Conservation (phyloP, 192 early-diverging fungal species). For the Thamnidium elegans region DNA sequence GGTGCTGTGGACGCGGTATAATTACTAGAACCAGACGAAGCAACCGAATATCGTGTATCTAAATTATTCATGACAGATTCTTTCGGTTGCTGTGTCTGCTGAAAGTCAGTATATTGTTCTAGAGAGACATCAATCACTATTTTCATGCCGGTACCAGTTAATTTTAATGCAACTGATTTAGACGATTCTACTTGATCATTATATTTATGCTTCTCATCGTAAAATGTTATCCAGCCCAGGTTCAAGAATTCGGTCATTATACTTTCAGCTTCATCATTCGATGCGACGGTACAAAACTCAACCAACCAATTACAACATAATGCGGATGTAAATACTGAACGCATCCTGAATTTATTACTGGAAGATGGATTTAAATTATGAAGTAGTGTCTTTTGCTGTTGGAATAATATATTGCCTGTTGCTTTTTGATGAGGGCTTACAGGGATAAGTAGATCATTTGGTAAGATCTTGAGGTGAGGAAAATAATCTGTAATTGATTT, state of each 20-base stretch:
- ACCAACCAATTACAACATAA: slow-evolving; percentile 46
- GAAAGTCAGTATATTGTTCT: not conserved
- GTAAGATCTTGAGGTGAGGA: not conserved
- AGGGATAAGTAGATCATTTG: not conserved
- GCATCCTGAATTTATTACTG: slow-evolving; percentile 8
- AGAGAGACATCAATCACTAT: slow-evolving; percentile 10
- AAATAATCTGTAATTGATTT: slow-evolving; percentile 1
- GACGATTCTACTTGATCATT: not conserved
- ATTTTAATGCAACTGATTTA: not conserved
- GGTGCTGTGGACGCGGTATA: too few species aligned
- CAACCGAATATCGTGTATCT: too few species aligned
- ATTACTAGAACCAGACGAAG: too few species aligned
- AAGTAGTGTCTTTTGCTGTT: not conserved
- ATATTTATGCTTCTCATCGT: not conserved
- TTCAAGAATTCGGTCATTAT: slow-evolving; percentile 44
- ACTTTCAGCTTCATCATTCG: slow-evolving; percentile 45
- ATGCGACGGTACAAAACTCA: slow-evolving; percentile 45
- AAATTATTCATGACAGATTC: too few species aligned
- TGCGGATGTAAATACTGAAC: slow-evolving; percentile 8
- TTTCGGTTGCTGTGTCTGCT: not conserved
- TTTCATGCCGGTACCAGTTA: slow-evolving; percentile 1
- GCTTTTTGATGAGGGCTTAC: not conserved
- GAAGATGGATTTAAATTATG: not conserved
- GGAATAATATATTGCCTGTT: too few species aligned
- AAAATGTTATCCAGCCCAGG: slow-evolving; percentile 39